These are phyloP conservation scores for Beauveria sp. DNA, from an alignment of 2,329 filamentous ascomycete genomes.

Conservation along the genomic window DNA sequence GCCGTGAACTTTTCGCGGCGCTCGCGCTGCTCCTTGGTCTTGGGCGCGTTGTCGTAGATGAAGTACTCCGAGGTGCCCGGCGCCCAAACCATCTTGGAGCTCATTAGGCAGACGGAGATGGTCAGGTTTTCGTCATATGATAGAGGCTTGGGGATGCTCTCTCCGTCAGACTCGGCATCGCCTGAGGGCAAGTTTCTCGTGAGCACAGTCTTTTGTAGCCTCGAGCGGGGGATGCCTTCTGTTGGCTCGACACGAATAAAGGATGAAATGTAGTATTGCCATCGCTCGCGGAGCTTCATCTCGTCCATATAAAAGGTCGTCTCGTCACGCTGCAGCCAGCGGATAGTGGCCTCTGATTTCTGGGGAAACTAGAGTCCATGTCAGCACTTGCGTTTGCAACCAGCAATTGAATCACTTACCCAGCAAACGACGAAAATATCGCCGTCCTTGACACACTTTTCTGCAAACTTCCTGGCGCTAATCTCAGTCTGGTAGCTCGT, in stretches of 20 bases:
- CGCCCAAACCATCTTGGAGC: constrained; percentile 72
- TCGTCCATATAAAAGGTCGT: constrained; percentile 83
- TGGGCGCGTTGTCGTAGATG: constrained; percentile 61
- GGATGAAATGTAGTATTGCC: constrained; percentile 94
- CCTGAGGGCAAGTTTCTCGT: constrained; percentile 60
- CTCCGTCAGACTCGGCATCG: constrained; percentile 56
- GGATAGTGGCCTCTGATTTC: constrained; percentile 61
- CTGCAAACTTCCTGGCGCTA: constrained; percentile 81
- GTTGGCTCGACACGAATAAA: constrained; percentile 86
- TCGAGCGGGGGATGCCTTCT: constrained; percentile 61
- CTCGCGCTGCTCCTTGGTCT: constrained; percentile 57
- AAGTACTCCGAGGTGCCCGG: constrained; percentile 63
- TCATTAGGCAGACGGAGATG: constrained; percentile 68
- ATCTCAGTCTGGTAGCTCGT: constrained; percentile 88
- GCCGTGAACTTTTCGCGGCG: constrained; percentile 44
- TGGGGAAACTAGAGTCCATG: constrained; percentile 50
- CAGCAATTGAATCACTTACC: constrained; percentile 51
- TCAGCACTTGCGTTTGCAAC: constrained; percentile 22
- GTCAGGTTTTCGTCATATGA: constrained; percentile 60
- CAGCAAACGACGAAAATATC: constrained; percentile 87
- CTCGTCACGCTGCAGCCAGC: constrained; percentile 60
- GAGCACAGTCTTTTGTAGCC: constrained; percentile 61
- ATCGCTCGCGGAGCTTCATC: constrained; percentile 72
- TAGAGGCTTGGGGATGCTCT: constrained; percentile 52
- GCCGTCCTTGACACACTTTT: constrained; percentile 86